Base-by-base conservation (phyloP, 2,329 filamentous ascomycete genomes). In the Fusarium nygamai region DNA sequence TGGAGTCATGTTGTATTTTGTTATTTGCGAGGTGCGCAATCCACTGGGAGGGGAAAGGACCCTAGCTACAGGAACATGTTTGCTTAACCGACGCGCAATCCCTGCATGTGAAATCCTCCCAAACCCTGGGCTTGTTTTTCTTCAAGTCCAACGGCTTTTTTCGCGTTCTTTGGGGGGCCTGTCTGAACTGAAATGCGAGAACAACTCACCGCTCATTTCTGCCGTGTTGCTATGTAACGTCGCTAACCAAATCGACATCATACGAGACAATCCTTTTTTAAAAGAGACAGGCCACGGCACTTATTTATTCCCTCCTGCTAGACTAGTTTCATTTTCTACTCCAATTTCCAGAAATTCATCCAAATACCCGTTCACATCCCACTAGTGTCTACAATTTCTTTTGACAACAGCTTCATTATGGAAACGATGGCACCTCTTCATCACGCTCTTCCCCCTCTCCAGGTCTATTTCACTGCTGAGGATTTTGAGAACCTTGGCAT, bases 371-470 rank as follows among this genome's bases (percentile, higher is more conserved):
- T 22, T 17, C 24, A 29, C 9, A 16, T 29, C 36, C 24, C 22
- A 29, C 33, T 38, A 38, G 51, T 56, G 14, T 24, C 16, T 31
- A 8, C 19, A 10, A 17, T 9, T 14, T 13, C 12, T 8, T n/a
- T 33, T 20, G 9, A 41, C 12, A 44, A 31, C 58, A 54, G 27
- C 53, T 34, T 36, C 38, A 68, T 22, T n/a, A 74, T 74, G 72
- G 68, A 74, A 58, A 65, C 64, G 13, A 74, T 74, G 71, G 36
- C 72, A 31, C 64, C 58, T 27, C n/a, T 74, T 33, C n/a, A 64
- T 12, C 38, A 65, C 9, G 61, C 67, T 4, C 39, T 74, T 8
- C 57, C 64, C n/a, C 20, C 61, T 22, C 38, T 74, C 11, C 24
- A 75, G 2, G 38, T 75, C 29, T 60, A 27, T 6, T 4, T 75